Conservation (phyloP, 2,329 filamentous ascomycete species). For the Epichloe baconii region DNA sequence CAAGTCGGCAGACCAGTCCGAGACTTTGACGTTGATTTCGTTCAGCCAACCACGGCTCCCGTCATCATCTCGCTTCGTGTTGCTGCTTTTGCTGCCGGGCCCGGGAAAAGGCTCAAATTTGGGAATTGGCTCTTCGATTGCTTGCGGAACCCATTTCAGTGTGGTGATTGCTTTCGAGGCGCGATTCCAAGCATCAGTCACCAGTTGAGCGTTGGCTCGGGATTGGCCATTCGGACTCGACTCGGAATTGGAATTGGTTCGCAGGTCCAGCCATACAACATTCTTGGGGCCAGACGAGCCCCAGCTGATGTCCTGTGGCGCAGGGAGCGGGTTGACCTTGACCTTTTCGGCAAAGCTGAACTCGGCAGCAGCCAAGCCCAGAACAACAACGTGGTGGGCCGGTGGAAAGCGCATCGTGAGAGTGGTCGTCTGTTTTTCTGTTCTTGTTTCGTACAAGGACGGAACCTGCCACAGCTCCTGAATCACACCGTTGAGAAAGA, state of each 20-base stretch:
- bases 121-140: slow-evolving; percentile 36
- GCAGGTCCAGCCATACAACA: slow-evolving; percentile 8
- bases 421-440: not conserved
- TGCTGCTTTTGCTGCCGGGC: slow-evolving; percentile 12
- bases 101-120: slow-evolving; percentile 38
- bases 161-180: slow-evolving; percentile 31
- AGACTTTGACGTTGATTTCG: slow-evolving; percentile 31
- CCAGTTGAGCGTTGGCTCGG: slow-evolving; percentile 12
- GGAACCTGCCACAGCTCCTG: too few relatives aligned
- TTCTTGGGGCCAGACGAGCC: slow-evolving; percentile 12
- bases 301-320: slow-evolving; percentile 14
- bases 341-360: slow-evolving; percentile 6
- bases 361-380: slow-evolving; percentile 4
- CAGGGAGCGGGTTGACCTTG: slow-evolving; percentile 16
- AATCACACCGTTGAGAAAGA: too few relatives aligned
- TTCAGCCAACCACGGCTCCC: slow-evolving; percentile 18
- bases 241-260: slow-evolving; percentile 7
- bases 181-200: slow-evolving; percentile 35
- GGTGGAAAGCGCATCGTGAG: not conserved
- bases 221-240: not conserved
- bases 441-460: not conserved
- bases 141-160: slow-evolving; percentile 40
- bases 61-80: slow-evolving; percentile 15
- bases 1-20: slow-evolving; percentile 31
- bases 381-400: not conserved